These are phyloP conservation scores for Trichosphaerium sp. DNA, from an alignment of 78 protist species.

Conservation along the genomic window DNA sequence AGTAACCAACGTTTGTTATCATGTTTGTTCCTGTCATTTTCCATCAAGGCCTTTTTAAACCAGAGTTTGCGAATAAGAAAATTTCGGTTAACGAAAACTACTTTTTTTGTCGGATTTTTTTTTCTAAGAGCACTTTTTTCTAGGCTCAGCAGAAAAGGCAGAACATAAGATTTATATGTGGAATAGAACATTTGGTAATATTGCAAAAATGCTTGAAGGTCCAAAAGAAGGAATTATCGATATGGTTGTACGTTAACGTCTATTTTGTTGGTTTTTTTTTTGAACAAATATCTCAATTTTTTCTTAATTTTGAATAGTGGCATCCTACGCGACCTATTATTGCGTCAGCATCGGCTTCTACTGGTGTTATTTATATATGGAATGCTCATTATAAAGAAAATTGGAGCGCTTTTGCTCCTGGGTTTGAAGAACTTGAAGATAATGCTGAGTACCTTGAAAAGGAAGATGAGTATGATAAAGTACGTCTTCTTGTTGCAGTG, in stretches of 20 bases:
- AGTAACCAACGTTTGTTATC: background rate
- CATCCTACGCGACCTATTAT: constrained; percentile 51
- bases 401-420: constrained; percentile 79
- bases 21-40: background rate
- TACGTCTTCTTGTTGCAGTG: background rate
- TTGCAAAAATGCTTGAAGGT: constrained; percentile 53
- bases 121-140: too few species aligned
- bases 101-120: too few species aligned
- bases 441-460: constrained; percentile 56
- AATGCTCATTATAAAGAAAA: constrained; percentile 24
- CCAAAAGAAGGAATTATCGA: constrained; percentile 58
- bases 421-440: constrained; percentile 61
- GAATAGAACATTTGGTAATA: constrained; percentile 27
- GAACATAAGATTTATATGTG: constrained; percentile 13
- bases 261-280: background rate
- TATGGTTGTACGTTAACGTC: background rate
- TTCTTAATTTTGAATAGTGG: constrained; percentile 14
- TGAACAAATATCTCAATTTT: background rate
- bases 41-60: background rate
- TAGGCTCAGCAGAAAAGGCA: too few species aligned
- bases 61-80: constrained; percentile 8
- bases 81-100: too few species aligned
- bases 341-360: background rate
- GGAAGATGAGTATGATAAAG: constrained; percentile 57
- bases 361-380: constrained; percentile 47